Conservation (phyloP, 495 filamentous ascomycete genomes). For the Pseudotulostoma volvatum region DNA sequence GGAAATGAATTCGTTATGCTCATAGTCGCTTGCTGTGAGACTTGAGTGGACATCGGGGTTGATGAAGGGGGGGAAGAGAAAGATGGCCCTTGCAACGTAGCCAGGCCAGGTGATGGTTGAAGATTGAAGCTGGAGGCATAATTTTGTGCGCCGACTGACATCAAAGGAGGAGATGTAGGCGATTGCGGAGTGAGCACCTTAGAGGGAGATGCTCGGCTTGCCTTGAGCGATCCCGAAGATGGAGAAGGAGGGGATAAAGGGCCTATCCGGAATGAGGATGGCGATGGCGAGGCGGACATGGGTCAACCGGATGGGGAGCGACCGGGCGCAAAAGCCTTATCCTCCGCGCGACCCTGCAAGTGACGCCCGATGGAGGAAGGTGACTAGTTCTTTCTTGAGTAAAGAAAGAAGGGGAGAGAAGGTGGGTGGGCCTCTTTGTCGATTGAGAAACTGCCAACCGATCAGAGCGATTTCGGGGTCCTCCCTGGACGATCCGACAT, state of each 20-base stretch:
- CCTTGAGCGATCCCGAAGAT: conserved; percentile 24
- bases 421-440: no score
- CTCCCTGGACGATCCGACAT: background rate
- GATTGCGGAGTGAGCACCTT: conserved; percentile 29
- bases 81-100: conserved; percentile 20
- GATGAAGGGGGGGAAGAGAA: conserved; percentile 30
- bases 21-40: conserved; percentile 25
- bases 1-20: conserved; percentile 30
- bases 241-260: conserved; percentile 32
- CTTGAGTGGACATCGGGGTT: conserved; percentile 30
- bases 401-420: no score
- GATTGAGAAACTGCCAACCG: background rate
- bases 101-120: conserved; percentile 31
- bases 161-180: conserved; percentile 36
- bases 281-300: conserved; percentile 31
- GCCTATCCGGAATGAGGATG: conserved; percentile 22
- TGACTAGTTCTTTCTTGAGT: no score
- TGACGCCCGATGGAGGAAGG: no score
- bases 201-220: conserved; percentile 13
- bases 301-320: background rate
- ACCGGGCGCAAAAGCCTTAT: background rate
- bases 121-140: conserved; percentile 32
- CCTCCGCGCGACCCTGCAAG: background rate
- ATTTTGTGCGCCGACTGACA: conserved; percentile 34
- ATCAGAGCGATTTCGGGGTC: background rate